phyloP scores from a whole-genome alignment of 2,329 filamentous ascomycete genomes.

The Aureobasidium sp. region DNA sequence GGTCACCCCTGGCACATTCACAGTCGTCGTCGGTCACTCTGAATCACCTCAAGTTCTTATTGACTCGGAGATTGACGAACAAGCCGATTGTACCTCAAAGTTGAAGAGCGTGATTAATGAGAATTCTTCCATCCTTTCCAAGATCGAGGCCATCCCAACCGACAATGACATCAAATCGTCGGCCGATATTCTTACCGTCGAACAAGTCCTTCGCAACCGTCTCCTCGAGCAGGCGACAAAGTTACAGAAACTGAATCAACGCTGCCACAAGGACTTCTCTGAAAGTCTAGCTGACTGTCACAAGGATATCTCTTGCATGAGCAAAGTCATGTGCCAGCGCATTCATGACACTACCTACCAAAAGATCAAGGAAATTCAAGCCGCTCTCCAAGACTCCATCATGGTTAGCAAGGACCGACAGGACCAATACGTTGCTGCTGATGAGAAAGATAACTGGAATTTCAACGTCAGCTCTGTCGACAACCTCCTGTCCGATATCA shows the following conservation, averaged over 20 bases:
- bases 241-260: background rate
- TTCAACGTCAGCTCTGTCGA: slow-evolving; percentile 6
- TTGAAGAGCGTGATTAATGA: slow-evolving; percentile 1
- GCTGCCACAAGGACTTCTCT: background rate
- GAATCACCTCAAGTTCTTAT: slow-evolving; percentile 2
- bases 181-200: background rate
- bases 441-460: background rate
- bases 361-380: slow-evolving; percentile 6
- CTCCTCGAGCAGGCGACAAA: slow-evolving; percentile 7
- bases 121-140: slow-evolving; percentile 1
- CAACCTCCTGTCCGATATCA: background rate
- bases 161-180: slow-evolving; percentile 6
- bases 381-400: background rate
- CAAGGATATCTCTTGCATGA: slow-evolving; percentile 7
- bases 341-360: slow-evolving; percentile 4
- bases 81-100: background rate
- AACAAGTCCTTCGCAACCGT: background rate
- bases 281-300: slow-evolving; percentile 11
- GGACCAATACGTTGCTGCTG: background rate
- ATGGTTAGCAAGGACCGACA: slow-evolving; percentile 7
- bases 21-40: background rate
- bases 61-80: background rate
- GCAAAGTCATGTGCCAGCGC: slow-evolving; percentile 10
- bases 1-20: background rate
- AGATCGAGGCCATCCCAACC: background rate